These are phyloP conservation scores for Hemisphaericaspora xylanilytica DNA, from an alignment of 1,139 yeast species.

Conservation along the genomic window DNA sequence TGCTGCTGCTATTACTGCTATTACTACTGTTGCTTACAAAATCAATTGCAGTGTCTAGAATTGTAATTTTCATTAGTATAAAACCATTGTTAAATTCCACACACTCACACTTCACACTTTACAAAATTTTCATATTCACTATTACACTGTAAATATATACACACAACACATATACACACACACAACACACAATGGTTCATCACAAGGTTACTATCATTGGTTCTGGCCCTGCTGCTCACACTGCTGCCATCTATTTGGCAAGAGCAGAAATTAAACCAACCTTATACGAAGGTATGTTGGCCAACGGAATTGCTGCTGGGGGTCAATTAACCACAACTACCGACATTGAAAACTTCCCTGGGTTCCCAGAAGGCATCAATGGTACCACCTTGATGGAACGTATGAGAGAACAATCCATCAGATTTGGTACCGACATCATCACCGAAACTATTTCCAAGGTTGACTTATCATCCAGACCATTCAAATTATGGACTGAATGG, in stretches of 20 bases:
- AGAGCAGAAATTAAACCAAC: slow-evolving; percentile 96
- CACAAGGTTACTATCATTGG: slow-evolving; percentile 90
- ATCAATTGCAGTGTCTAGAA: too few species aligned
- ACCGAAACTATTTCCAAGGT: slow-evolving; percentile 93
- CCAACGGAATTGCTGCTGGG: slow-evolving; percentile 98
- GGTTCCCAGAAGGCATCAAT: slow-evolving; percentile 91
- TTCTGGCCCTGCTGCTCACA: slow-evolving; percentile 99
- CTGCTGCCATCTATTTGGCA: slow-evolving; percentile 95
- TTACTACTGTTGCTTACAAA: too few species aligned
- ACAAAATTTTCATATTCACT: too few species aligned
- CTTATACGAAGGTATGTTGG: slow-evolving; percentile 92
- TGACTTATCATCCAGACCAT: slow-evolving; percentile 81
- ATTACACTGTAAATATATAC: too few species aligned
- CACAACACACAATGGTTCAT: slow-evolving; percentile 77
- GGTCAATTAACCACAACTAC: slow-evolving; percentile 98
- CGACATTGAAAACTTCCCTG: slow-evolving; percentile 96
- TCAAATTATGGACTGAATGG: slow-evolving; percentile 96
- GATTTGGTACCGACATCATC: slow-evolving; percentile 89
- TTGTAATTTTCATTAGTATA: too few species aligned
- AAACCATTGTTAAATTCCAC: too few species aligned
- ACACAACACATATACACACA: too few species aligned
- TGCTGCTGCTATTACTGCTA: too few species aligned
- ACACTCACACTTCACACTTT: too few species aligned
- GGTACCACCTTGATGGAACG: slow-evolving; percentile 89
- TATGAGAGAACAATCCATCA: slow-evolving; percentile 83